Evolutionary conservation across 805 yeast species (phyloP), one percentile per base, ranked within the genome.

Genomic region (Ogataea polymorpha): DNA sequence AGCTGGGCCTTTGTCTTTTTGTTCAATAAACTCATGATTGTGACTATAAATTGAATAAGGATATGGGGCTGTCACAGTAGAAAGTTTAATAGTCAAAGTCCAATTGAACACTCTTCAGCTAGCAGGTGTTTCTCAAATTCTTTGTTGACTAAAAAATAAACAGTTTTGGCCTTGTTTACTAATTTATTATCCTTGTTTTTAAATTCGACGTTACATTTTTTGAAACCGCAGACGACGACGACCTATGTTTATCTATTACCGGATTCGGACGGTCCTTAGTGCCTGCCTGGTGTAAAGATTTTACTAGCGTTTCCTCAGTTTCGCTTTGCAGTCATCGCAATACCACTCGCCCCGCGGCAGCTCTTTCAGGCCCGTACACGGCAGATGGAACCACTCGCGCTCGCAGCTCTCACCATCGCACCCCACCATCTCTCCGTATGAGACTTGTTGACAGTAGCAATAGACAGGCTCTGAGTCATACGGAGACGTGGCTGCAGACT

Each of bases 341-440:
- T 76, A 82, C 91, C 91, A 84, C 54, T 82, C 82, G 10, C 89
- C 89, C 67, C 82, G 85, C 2, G 97, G 98, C 5, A 91, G 77
- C 36, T 88, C 81, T 37, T 82, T 79, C 53, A 89, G 73, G 0
- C 96, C 96, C 31, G 87, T 85, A 64, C 98, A 90, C 13, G 95
- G 95, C 51, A 91, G 69, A 68, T 90, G 98, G 66, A 90, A 90
- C 98, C 98, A 90, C 62, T 90, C 98, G 40, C 88, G 72, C 59
- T 81, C 81, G 68, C 98, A 91, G 44, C 82, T 79, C 25, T 86
- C 90, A 10, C 96, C 97, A 58, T 93, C 99, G 66, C 99, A 93
- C 2, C 96, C 99, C 45, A 93, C 97, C 99, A 93, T 93, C 58
- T 93, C 98, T 14, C 99, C 99, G 59, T 86, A 93, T 4, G 97